A percentile compares a stretch with the other conserved stretches of the same genome.
These are phyloP conservation scores for Eragrostis curvula DNA, from an alignment of 176 grass and related monocot species.

Conservation along the genomic window DNA sequence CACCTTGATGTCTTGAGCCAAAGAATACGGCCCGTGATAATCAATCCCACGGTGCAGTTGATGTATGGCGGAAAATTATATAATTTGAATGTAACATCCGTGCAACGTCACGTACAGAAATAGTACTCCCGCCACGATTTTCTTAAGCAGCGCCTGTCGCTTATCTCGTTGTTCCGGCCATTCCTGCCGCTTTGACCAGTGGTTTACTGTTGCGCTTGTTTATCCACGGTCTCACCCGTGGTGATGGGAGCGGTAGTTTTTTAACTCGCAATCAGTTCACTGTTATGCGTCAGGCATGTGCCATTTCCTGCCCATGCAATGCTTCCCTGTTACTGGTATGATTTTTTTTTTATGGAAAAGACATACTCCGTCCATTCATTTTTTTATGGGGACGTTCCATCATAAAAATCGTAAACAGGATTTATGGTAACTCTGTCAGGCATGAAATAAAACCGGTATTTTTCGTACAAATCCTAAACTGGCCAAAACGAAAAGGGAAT, in stretches of 20 bases:
- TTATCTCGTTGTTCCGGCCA: not conserved
- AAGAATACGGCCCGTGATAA: not conserved
- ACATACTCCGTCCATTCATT: not conserved
- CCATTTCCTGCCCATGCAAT: not conserved
- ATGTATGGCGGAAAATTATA: not conserved
- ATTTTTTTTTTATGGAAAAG: too few species aligned
- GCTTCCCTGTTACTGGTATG: not conserved
- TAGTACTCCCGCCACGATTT: not conserved
- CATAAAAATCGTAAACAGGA: too few species aligned
- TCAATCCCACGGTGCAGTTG: not conserved
- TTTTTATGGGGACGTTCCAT: too few species aligned
- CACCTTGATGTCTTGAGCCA: not conserved
- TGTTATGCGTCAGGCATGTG: not conserved
- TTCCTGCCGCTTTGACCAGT: constrained; percentile 20
- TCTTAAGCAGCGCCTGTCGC: not conserved
- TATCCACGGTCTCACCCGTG: not conserved
- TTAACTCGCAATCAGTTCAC: not conserved
- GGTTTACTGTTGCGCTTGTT: not conserved
- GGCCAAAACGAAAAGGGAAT: not conserved
- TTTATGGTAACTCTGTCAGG: not conserved
- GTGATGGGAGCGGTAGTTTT: not conserved
- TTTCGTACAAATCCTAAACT: not conserved
- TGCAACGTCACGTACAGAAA: not conserved
- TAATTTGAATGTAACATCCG: not conserved
- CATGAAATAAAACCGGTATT: not conserved